These are phyloP conservation scores for Colletotrichum sp. DNA, from an alignment of 2,329 filamentous ascomycete genomes.

Conservation along the genomic window DNA sequence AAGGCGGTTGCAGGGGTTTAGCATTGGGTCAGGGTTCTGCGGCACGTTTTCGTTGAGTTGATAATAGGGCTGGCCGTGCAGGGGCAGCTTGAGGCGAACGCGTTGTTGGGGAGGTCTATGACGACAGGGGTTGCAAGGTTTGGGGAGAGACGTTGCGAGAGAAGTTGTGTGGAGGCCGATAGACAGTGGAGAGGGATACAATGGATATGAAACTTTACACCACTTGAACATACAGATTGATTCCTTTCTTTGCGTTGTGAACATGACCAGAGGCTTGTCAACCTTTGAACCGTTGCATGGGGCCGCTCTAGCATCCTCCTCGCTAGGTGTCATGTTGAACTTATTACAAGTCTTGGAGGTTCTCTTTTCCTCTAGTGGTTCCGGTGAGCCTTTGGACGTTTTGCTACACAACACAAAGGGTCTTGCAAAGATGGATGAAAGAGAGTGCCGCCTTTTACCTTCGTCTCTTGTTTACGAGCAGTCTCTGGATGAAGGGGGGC, in stretches of 20 bases:
- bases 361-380: not conserved
- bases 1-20: constrained; percentile 39
- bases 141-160: not conserved
- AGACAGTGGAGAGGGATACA: constrained; percentile 20
- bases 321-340: not conserved
- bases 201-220: constrained; percentile 22
- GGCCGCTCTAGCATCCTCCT: not conserved
- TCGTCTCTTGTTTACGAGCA: not conserved
- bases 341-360: not conserved
- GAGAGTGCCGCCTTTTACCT: not conserved
- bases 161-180: constrained; percentile 20
- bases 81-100: constrained; percentile 16
- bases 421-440: not conserved
- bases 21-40: constrained; percentile 40
- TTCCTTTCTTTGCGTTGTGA: not conserved
- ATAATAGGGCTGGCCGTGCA: constrained; percentile 22
- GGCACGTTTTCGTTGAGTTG: constrained; percentile 22
- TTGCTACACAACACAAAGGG: not conserved
- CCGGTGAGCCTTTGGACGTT: not conserved
- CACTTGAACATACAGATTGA: not conserved
- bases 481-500: not conserved
- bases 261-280: not conserved
- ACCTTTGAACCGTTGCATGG: not conserved
- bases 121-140: not conserved
- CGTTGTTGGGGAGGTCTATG: constrained; percentile 1